Conservation (phyloP, 371 early-diverging fungal species). For the Parasitella parasitica region DNA sequence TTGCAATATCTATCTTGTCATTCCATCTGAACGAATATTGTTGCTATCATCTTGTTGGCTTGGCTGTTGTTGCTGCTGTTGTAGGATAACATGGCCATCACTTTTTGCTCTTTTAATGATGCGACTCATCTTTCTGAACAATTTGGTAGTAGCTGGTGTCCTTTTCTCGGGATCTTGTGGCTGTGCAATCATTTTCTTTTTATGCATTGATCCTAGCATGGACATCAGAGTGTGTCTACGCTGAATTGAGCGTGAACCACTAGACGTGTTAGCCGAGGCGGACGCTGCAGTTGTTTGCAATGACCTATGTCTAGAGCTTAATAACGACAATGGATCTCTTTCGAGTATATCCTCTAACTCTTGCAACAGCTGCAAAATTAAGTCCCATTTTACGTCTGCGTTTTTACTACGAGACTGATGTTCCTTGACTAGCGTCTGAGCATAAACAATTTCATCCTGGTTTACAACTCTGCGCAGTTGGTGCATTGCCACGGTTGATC, state of each 20-base stretch:
- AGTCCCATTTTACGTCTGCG: neutral
- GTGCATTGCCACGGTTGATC: constrained; percentile 17
- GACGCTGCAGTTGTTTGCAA: neutral
- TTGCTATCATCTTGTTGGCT: neutral
- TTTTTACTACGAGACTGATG: neutral
- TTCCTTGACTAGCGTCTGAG: constrained; percentile 14
- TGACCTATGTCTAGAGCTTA: neutral
- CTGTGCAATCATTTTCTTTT: neutral
- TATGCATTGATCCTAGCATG: constrained; percentile 6
- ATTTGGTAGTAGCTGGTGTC: neutral
- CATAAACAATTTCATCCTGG: neutral
- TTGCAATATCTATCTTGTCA: neutral
- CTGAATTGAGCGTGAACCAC: neutral
- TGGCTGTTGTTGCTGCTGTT: neutral
- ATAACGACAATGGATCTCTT: neutral
- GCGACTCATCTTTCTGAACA: constrained; percentile 14
- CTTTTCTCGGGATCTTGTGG: neutral
- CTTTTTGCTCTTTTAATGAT: constrained; percentile 19
- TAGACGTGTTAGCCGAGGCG: neutral
- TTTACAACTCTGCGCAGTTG: neutral
- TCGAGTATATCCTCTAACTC: constrained; percentile 12
- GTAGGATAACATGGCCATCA: neutral
- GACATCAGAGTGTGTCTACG: constrained; percentile 3
- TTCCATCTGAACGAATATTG: neutral
- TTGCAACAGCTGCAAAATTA: constrained; percentile 9